Base-by-base conservation (phyloP, 2,329 filamentous ascomycete species). In the Metarhizium robertsii region DNA sequence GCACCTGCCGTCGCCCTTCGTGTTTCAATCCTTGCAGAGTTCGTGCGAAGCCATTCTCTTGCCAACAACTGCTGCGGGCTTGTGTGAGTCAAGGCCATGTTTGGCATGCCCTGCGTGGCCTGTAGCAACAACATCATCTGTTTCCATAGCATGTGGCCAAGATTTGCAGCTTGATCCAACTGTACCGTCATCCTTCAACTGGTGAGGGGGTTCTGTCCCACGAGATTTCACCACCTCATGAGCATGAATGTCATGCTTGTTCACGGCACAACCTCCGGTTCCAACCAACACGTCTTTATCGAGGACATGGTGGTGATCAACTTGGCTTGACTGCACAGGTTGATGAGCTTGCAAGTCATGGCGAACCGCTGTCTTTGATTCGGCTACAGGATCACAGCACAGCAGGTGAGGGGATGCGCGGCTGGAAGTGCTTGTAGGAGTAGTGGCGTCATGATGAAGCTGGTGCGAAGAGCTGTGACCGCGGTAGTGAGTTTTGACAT, bases 371-470 rank as follows among this genome's bases (percentile, higher is more conserved):
- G 53, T 29, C 20, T 32, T 20, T 7, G 38, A 30, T 11, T 51
- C 38, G 20, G 55, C 50, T 25, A 52, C 48, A n/a, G 55, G 25
- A 51, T 59, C 57, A 40, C 45, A 50, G 32, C 45, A 50, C 32
- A 61, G 32, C 6, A 38, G n/a, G 29, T 61, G 61, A n/a, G 54
- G 49, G 4, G 53, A 50, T 3, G 34, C 46, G 4, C 25, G 25
- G 8, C n/a, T 11, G 18, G 53, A 52, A 6, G 18, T 38, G 20
- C 36, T 11, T 30, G 38, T 3, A 8, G 54, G 42, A 13, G 48
- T 25, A 18, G 54, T 16, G 25, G 42, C 29, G 32, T 62, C 59
- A 1, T 55, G 54, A n/a, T 55, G 45, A 20, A 61, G 56, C 34
- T 25, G 8, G 14, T 62, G 58, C 16, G 54, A 45, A 5, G 40